These are phyloP conservation scores for Periconia sp. DNA, from an alignment of 2,329 filamentous ascomycete species.

Conservation along the genomic window DNA sequence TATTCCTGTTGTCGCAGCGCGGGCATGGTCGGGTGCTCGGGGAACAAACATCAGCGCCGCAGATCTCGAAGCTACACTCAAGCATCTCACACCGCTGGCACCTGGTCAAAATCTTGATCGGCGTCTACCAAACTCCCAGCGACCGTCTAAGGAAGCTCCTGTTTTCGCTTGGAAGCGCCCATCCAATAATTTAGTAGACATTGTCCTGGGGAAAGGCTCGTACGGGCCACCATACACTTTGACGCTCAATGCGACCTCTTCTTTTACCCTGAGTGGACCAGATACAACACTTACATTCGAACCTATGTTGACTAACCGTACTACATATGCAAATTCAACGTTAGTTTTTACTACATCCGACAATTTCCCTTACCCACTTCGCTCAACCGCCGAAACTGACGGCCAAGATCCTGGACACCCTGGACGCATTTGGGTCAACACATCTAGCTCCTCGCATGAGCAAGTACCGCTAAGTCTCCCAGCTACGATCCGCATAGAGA, in stretches of 20 bases:
- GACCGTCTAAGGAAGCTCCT: constrained; percentile 8
- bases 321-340: constrained; percentile 28
- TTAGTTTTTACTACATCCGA: constrained; percentile 48
- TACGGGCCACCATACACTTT: constrained; percentile 53
- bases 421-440: constrained; percentile 57
- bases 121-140: constrained; percentile 15
- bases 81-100: constrained; percentile 40
- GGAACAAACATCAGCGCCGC: constrained; percentile 34
- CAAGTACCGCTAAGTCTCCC: constrained; percentile 40
- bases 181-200: constrained; percentile 1
- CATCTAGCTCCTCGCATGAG: constrained; percentile 49
- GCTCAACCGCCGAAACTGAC: constrained; percentile 46
- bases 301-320: constrained; percentile 12
- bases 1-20: constrained; percentile 48
- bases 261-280: constrained; percentile 49
- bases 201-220: constrained; percentile 40
- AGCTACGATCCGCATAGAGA: constrained; percentile 46
- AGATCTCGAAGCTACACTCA: constrained; percentile 38
- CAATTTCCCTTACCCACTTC: constrained; percentile 51
- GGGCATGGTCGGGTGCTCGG: constrained; percentile 46
- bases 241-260: constrained; percentile 39
- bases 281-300: constrained; percentile 48
- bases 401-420: constrained; percentile 52
- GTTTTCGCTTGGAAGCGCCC: constrained; percentile 38
- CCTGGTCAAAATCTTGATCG: constrained; percentile 52